Percentiles rank a stretch among this genome's conserved stretches.
Evolutionary conservation across 2,329 filamentous ascomycete genomes (phyloP).

Genomic region (Venturia nashicola): DNA sequence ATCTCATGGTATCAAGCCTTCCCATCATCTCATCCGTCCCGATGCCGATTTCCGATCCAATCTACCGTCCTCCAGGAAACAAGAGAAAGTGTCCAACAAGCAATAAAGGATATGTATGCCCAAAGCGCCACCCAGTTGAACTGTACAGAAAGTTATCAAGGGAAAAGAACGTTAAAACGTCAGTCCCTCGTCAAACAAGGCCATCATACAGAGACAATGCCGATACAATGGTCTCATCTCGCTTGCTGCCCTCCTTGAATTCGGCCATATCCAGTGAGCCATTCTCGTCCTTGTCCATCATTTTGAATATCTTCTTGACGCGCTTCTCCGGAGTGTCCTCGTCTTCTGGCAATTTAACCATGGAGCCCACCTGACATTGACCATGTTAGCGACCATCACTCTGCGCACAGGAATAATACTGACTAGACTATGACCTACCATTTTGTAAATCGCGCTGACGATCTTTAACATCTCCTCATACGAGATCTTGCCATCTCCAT

Average conservation of each 20-base stretch:
- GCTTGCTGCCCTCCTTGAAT: slow-evolving; percentile 98
- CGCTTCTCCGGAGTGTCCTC: slow-evolving; percentile 98
- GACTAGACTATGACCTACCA: slow-evolving; percentile 48
- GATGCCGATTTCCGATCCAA: neutral
- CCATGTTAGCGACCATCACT: slow-evolving; percentile 13
- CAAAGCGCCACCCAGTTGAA: neutral
- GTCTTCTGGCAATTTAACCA: slow-evolving; percentile 97
- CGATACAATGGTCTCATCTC: slow-evolving; percentile 96
- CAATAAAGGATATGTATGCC: neutral
- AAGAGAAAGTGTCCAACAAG: neutral
- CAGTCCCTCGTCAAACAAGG: slow-evolving; percentile 48
- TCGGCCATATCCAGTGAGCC: slow-evolving; percentile 93
- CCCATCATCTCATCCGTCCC: neutral
- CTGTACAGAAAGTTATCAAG: neutral
- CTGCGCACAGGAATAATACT: neutral
- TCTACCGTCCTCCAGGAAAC: neutral
- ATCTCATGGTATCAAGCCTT: slow-evolving; percentile 1
- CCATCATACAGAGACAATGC: slow-evolving; percentile 94
- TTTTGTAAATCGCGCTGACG: slow-evolving; percentile 99
- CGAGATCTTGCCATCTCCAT: slow-evolving; percentile 96
- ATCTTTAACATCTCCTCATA: slow-evolving; percentile 99
- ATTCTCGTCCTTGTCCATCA: slow-evolving; percentile 99
- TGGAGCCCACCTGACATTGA: slow-evolving; percentile 68
- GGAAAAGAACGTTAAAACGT: neutral
- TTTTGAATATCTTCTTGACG: slow-evolving; percentile 94